A percentile compares a stretch with the other conserved stretches of the same genome.
phyloP scores from a whole-genome alignment of 2,329 filamentous ascomycete species.

The Fusarium irregulare region DNA sequence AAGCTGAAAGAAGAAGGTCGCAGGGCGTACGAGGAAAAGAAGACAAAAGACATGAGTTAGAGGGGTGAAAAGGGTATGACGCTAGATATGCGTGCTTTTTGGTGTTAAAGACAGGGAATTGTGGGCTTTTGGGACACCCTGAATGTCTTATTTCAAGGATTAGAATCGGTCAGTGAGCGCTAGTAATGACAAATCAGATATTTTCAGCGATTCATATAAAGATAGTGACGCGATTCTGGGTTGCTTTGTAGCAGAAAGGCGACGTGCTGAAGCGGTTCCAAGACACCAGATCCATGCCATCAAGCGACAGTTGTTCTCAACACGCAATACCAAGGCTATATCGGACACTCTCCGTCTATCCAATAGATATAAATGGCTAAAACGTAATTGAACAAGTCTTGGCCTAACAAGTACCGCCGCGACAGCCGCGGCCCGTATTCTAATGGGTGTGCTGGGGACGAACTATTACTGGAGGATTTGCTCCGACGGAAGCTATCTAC shows the following conservation, averaged over 20 bases:
- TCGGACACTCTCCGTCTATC: too few species aligned
- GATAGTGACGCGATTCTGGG: not conserved
- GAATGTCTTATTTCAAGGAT: not conserved
- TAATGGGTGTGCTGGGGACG: not conserved
- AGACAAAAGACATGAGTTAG: not conserved
- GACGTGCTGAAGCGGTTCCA: not conserved
- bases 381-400: not conserved
- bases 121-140: not conserved
- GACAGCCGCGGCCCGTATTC: not conserved
- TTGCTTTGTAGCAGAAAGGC: not conserved
- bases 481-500: not conserved
- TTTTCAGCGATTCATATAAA: not conserved
- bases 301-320: too few species aligned
- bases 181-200: not conserved
- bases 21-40: slow-evolving; percentile 33
- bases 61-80: not conserved
- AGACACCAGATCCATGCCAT: too few species aligned
- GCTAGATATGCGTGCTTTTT: not conserved
- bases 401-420: not conserved
- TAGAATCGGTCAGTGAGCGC: too few species aligned
- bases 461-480: not conserved
- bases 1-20: slow-evolving; percentile 52
- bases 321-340: not conserved
- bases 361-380: not conserved
- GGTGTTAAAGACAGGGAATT: not conserved